Base-by-base conservation (phyloP, 768 basidiomycete genomes). In the Piloderma croceum region DNA sequence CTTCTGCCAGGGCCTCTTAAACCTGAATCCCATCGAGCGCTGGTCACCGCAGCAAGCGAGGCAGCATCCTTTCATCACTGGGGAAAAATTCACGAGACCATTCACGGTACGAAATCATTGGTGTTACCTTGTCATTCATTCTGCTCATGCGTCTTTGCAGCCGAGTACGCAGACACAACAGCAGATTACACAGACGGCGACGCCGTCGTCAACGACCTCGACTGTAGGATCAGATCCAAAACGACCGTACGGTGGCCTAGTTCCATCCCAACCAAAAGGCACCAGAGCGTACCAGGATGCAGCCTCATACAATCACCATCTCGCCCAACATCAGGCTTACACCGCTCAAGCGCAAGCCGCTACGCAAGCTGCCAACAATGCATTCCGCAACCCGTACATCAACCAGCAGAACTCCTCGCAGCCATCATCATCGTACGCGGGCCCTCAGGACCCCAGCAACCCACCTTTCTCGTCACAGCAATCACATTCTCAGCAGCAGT, bases 11-110 rank as follows among this genome's bases (percentile, higher is more conserved):
- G 96, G 96, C 24, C 71, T 98, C 17, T 72, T 99, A 45, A 84
- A 96, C 59, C 67, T 99, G 65, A 91, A 98, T 56, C 94, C 96
- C 13, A 81, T 94, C 41, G 86, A 90, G 43, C 76, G 96, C 41
- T 99, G 96, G 96, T 84, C 93, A 9, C 94, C 96, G 19, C 91
- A 96, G 56, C 93, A 99, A 63, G 96, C 96, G 27, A 74, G 85
- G 36, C 67, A 87, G 54, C 96, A 99, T 61, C 96, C 96, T 2
- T 99, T 98, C 65, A 96, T 99, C 51, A 96, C 92, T 5, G 94
- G 94, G 38, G 96, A 98, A 64, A 93, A 92, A 58, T 96, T 84
- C 57, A 82, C 79, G 5, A 89, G 87, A 55, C 83, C 89, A 5
- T 91, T 84, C 63, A 74, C 79, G 58, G 89, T 87, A 64, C 57